These are phyloP conservation scores for Conoideocrella luteorostrata DNA, from an alignment of 2,329 filamentous ascomycete genomes.

Conservation along the genomic window DNA sequence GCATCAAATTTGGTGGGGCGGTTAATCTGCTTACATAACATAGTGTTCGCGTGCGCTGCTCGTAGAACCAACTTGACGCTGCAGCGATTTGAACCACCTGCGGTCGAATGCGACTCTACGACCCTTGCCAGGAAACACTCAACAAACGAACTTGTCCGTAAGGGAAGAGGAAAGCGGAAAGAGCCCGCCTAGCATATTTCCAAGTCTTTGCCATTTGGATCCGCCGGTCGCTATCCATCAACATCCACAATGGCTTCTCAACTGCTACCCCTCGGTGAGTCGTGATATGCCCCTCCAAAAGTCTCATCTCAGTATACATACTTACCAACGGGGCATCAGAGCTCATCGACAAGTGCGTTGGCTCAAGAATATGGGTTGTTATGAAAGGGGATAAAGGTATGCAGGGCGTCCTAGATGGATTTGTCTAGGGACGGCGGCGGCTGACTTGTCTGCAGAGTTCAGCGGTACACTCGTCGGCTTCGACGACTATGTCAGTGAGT, in stretches of 20 bases:
- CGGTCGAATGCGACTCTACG: too few relatives aligned
- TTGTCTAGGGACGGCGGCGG: neutral
- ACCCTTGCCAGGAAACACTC: too few relatives aligned
- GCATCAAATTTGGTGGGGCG: neutral
- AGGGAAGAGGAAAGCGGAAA: neutral
- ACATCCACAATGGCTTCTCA: constrained; percentile 58
- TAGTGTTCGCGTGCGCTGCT: neutral
- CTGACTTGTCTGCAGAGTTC: constrained; percentile 60
- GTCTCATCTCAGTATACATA: neutral
- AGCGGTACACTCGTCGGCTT: constrained; percentile 90
- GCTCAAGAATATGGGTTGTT: constrained; percentile 95
- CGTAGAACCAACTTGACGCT: too few relatives aligned
- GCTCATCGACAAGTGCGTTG: constrained; percentile 98
- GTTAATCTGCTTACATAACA: constrained; percentile 6
- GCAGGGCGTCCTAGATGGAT: neutral
- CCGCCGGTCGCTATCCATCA: constrained; percentile 2
- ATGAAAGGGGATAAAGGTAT: constrained; percentile 99
- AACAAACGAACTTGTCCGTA: neutral
- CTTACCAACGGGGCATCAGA: constrained; percentile 50
- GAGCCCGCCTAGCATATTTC: too few relatives aligned
- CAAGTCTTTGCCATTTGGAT: too few relatives aligned
- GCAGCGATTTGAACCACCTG: too few relatives aligned
- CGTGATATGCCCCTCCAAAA: neutral
- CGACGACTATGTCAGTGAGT: constrained; percentile 99
- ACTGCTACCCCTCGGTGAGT: constrained; percentile 64